Percentiles rank a stretch among this genome's conserved stretches.
Evolutionary conservation across 2,329 filamentous ascomycete species (phyloP).

Genomic region (Aureobasidium sp.): DNA sequence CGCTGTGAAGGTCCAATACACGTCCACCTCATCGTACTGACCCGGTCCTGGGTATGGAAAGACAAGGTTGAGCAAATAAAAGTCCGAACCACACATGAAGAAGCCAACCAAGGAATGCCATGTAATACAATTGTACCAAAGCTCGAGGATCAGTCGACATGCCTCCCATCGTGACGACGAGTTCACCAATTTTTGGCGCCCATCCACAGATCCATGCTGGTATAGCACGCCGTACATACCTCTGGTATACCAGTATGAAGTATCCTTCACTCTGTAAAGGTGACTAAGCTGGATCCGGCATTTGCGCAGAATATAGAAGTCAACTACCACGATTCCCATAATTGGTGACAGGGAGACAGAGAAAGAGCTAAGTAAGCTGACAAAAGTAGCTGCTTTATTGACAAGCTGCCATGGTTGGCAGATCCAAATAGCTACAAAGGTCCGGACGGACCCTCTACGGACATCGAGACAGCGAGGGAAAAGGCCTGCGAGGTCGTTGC

Average conservation of each 20-base stretch:
- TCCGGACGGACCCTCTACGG: constrained; percentile 24
- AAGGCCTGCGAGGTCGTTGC: not conserved
- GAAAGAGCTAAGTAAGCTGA: constrained; percentile 36
- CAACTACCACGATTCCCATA: constrained; percentile 34
- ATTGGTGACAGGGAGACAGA: constrained; percentile 36
- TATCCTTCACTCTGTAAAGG: constrained; percentile 31
- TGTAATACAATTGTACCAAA: constrained; percentile 42
- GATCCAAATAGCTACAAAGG: constrained; percentile 30
- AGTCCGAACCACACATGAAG: constrained; percentile 15
- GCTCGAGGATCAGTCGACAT: constrained; percentile 30
- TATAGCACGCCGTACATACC: constrained; percentile 39
- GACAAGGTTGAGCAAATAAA: constrained; percentile 28
- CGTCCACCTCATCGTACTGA: constrained; percentile 38
- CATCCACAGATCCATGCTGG: constrained; percentile 40
- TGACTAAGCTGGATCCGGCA: constrained; percentile 32
- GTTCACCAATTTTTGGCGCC: constrained; percentile 38
- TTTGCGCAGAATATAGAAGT: constrained; percentile 33
- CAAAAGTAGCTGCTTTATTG: constrained; percentile 32
- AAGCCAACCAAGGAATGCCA: constrained; percentile 40
- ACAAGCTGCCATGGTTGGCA: constrained; percentile 34
- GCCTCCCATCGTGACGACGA: constrained; percentile 32
- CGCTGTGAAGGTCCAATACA: constrained; percentile 41
- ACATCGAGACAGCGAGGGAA: constrained; percentile 4
- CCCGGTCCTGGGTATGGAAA: constrained; percentile 37
- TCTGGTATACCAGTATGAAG: constrained; percentile 39